Evolutionary conservation across 352 stramenopile species (phyloP).

Genomic region (Phytophthora vignae): DNA sequence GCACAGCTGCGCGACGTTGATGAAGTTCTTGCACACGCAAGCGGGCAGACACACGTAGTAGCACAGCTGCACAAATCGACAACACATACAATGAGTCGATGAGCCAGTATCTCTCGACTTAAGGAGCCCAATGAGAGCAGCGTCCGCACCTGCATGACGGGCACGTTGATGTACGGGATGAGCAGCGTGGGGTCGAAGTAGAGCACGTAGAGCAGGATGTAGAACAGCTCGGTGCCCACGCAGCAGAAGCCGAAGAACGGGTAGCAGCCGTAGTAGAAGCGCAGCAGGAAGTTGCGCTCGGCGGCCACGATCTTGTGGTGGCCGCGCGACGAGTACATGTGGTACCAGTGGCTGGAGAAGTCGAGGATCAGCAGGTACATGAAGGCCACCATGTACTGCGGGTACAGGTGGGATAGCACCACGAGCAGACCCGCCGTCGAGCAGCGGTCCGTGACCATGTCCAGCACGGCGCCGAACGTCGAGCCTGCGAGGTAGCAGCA

Average conservation of each 20-base stretch:
- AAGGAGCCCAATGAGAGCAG: not conserved
- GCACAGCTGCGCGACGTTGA: constrained; percentile 92
- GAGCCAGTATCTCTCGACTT: constrained; percentile 6
- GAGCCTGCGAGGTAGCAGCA: constrained; percentile 72
- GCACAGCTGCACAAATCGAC: constrained; percentile 53
- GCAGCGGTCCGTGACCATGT: constrained; percentile 99
- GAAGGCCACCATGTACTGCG: constrained; percentile 81
- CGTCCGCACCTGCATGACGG: constrained; percentile 61
- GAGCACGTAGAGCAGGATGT: constrained; percentile 92
- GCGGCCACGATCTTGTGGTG: constrained; percentile 96
- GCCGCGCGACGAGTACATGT: constrained; percentile 96
- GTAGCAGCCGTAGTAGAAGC: constrained; percentile 94
- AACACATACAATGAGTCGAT: constrained; percentile 17
- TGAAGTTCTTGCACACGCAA: constrained; percentile 93
- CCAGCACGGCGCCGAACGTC: constrained; percentile 95
- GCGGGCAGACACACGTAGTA: constrained; percentile 91
- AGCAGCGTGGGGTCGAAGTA: constrained; percentile 77
- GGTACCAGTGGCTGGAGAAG: constrained; percentile 98
- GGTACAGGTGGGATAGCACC: constrained; percentile 94
- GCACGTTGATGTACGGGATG: constrained; percentile 61
- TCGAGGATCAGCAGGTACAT: constrained; percentile 95
- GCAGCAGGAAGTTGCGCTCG: constrained; percentile 94
- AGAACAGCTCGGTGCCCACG: constrained; percentile 93
- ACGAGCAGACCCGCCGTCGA: constrained; percentile 96
- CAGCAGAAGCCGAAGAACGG: constrained; percentile 95